Percentiles rank a stretch among this genome's conserved stretches.
These are phyloP conservation scores for Tolypocladium nubicola DNA, from an alignment of 2,329 filamentous ascomycete genomes.

Conservation along the genomic window DNA sequence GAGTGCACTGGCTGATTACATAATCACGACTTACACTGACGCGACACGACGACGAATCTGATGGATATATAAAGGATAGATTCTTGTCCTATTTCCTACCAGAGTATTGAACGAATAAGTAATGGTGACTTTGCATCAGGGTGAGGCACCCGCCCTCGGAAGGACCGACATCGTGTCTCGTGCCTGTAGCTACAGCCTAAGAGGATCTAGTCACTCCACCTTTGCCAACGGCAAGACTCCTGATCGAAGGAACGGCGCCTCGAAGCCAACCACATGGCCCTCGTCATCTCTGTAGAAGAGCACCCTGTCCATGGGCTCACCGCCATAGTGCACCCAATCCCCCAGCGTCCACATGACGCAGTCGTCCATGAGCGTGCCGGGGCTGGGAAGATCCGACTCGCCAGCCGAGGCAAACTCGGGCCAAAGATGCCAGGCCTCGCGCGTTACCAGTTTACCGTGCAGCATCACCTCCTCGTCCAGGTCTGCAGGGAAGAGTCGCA, in stretches of 20 bases:
- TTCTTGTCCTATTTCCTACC: no score
- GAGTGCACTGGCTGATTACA: not conserved
- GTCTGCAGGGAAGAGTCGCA: constrained; percentile 16
- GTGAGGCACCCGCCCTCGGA: no score
- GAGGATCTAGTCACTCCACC: not conserved
- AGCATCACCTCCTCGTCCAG: constrained; percentile 5
- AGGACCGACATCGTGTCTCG: no score
- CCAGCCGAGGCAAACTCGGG: constrained; percentile 6
- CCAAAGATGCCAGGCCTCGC: constrained; percentile 19
- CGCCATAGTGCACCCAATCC: constrained; percentile 24
- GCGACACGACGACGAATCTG: not conserved
- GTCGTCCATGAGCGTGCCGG: constrained; percentile 9
- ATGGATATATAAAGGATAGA: no score
- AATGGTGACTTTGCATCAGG: no score
- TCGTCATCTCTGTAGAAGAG: constrained; percentile 16
- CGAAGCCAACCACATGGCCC: constrained; percentile 16
- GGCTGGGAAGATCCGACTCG: constrained; percentile 17
- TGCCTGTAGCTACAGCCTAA: no score
- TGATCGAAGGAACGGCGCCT: constrained; percentile 21
- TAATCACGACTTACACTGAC: not conserved
- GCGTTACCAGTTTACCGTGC: constrained; percentile 3
- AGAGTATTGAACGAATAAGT: no score
- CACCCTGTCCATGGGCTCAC: constrained; percentile 20
- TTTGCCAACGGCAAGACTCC: constrained; percentile 9
- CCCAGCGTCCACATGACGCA: constrained; percentile 20